Base-by-base conservation (phyloP, 768 basidiomycete species). In the Suillus americanus region DNA sequence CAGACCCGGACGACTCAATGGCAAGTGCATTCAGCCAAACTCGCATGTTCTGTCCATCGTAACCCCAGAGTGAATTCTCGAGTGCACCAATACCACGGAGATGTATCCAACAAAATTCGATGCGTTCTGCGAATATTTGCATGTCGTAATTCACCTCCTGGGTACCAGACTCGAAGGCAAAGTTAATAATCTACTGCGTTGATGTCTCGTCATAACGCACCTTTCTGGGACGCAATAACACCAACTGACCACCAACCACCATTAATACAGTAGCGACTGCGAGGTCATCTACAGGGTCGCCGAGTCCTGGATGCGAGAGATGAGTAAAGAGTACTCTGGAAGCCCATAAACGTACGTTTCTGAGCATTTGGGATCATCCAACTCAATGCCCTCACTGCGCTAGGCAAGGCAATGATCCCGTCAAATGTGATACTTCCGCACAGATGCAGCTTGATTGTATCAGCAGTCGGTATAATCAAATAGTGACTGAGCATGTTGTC, bases 31-130 rank as follows among this genome's bases (percentile, higher is more conserved):
- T 96, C 30, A 99, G 80, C 97, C 97, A 99, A 18, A 99, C 89
- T 37, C 95, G 82, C 69, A 99, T 90, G 12, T 87, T 87, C 65
- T 86, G 83, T 3, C 95, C 97, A 68, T 98, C 97, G 75, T 94
- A 99, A 1, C 90, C 97, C 97, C 97, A 99, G 25, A 99, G 80
- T 7, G 96, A 98, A 78, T 99, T 99, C 74, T 99, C 97, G 55
- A 99, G 79, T 2, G 93, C 87, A 7, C 90, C 92, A 46, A 99
- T 94, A 2, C 97, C 97, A 45, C 91, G 87, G 50, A 99, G 81
- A 80, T 98, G 97, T 62, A 96, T 97, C 97, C 97, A 99, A 76
- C 96, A 99, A 72, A 97, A 95, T 73, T 99, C 97, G 68, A 99
- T 93, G n/a, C 90, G 87, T 66, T 97, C 94, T 0, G 97, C 95